Percentiles rank a stretch among this genome's conserved stretches.
Evolutionary conservation across 208 protist species (phyloP).

Genomic region (Wallacemonas collosoma): DNA sequence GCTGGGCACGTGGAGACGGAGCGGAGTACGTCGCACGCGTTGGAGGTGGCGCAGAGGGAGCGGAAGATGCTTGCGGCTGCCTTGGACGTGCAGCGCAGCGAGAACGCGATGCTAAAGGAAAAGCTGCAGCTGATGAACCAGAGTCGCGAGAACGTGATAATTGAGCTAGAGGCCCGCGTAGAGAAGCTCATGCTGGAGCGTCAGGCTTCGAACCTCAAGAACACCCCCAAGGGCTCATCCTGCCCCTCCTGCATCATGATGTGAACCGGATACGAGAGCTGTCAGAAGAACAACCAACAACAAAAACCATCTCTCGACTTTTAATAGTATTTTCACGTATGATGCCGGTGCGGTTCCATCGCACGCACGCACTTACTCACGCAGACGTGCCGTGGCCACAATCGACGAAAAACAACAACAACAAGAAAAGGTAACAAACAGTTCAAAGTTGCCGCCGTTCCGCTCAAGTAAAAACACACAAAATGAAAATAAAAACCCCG

Average conservation of each 20-base stretch:
- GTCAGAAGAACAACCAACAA: conserved; percentile 15
- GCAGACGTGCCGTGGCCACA: no score
- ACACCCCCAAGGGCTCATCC: background rate
- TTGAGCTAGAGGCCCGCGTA: conserved; percentile 10
- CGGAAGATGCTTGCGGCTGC: conserved; percentile 12
- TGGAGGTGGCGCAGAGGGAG: conserved; percentile 19
- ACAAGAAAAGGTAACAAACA: background rate
- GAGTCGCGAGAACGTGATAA: conserved; percentile 8
- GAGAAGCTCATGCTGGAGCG: conserved; percentile 5
- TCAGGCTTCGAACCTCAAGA: background rate
- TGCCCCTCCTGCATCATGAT: conserved; percentile 23
- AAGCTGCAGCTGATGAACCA: background rate
- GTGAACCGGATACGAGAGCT: conserved; percentile 5
- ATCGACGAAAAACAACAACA: background rate
- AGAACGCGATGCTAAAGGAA: conserved; percentile 8
- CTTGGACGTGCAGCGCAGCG: conserved; percentile 12
- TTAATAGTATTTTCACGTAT: background rate
- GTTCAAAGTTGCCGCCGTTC: background rate
- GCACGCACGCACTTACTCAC: background rate
- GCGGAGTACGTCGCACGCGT: background rate
- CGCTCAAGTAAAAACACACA: no score
- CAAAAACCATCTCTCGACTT: background rate
- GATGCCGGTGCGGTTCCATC: background rate
- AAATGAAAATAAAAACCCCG: no score
- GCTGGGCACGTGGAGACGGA: conserved; percentile 3